Conservation (phyloP, 495 filamentous ascomycete genomes). For the Umbilicaria muhlenbergii region DNA sequence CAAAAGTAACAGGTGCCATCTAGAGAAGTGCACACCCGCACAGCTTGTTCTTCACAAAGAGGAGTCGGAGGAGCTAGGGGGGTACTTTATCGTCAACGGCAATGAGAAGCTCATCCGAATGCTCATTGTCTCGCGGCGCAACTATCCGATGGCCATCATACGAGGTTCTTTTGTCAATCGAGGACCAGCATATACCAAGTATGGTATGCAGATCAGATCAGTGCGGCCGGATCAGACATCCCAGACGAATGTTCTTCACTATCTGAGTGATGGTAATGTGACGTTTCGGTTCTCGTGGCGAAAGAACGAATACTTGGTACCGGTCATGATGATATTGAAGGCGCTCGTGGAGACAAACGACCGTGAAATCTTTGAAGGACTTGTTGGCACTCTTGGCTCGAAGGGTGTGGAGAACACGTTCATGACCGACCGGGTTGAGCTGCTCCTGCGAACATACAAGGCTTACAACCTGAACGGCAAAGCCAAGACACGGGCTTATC, state of each 20-base stretch:
- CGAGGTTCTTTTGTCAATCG: constrained; percentile 76
- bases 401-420: constrained; percentile 77
- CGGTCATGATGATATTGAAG: constrained; percentile 92
- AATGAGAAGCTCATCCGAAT: constrained; percentile 88
- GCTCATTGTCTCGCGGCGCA: constrained; percentile 73
- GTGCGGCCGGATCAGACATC: constrained; percentile 93
- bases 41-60: constrained; percentile 74
- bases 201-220: constrained; percentile 77
- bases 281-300: constrained; percentile 96
- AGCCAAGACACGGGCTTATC: constrained; percentile 59
- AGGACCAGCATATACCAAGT: constrained; percentile 73
- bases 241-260: constrained; percentile 93
- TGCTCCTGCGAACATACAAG: constrained; percentile 86
- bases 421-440: constrained; percentile 83
- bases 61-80: constrained; percentile 83
- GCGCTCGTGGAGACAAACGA: constrained; percentile 93
- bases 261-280: constrained; percentile 85
- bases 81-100: constrained; percentile 62
- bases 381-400: constrained; percentile 58
- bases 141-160: constrained; percentile 87
- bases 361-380: constrained; percentile 80
- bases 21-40: constrained; percentile 68
- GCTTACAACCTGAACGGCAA: constrained; percentile 66
- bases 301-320: constrained; percentile 88
- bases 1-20: constrained; percentile 76